Evolutionary conservation across 306 rosid species (phyloP), one percentile per base, ranked within the genome.

Genomic region (Trifolium repens): DNA sequence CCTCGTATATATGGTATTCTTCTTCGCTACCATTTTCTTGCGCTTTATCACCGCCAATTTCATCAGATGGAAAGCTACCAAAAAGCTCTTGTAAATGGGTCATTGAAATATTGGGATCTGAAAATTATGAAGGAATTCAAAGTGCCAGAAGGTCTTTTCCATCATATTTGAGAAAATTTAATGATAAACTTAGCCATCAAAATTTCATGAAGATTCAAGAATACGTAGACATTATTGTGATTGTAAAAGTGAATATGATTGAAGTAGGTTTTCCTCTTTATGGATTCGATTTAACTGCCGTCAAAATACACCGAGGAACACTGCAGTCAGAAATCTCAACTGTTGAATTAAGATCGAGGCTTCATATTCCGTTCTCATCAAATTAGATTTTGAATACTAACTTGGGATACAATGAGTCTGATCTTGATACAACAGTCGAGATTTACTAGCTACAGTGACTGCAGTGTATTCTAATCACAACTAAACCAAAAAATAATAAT

Each of bases 51-150:
- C 64, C 64, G 8, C 12, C 84, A 68, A 65, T 79, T 57, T 79
- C 85, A 53, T 79, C 49, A 4, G 83, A 74, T 4, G 89, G 98
- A 72, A 93, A 94, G 83, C 93, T 90, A 79, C 75, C 97, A 79
- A 94, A 91, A 40, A 94, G 86, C 84, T 91, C 94, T 81, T 90
- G 97, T 61, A 94, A 78, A 82, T 86, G 96, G 70, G 85, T 75
- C 83, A 92, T 86, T 35, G 98, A 91, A 50, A 91, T 75, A 79
- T 88, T 86, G 53, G 80, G 54, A 87, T 87, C 97, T 91, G 74
- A 47, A 72, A 62, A 64, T 55, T 34, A 52, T 83, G 37, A 87
- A 80, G 97, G 91, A 88, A 89, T 39, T 30, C 80, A 78, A 69
- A 57, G 63, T 55, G 34, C 40, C 52, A 11, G 35, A 30, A 26